Conservation (phyloP, 2,329 filamentous ascomycete genomes). For the Huntiella savannae region DNA sequence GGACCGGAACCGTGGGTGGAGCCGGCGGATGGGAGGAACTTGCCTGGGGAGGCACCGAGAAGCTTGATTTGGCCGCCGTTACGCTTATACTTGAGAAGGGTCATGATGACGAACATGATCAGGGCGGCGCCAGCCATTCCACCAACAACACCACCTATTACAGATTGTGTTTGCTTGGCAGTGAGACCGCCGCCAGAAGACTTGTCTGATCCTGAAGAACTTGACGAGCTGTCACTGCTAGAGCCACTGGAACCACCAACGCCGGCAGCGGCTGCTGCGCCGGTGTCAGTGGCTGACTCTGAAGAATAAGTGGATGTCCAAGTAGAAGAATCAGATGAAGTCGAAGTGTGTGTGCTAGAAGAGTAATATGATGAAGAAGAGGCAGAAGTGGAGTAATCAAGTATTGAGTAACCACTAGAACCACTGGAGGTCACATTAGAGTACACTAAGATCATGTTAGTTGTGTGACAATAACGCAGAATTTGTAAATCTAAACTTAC, state of each 20-base stretch:
- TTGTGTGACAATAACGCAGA: neutral
- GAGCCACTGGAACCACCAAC: constrained; percentile 9
- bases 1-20: constrained; percentile 12
- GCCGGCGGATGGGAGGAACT: constrained; percentile 12
- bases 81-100: constrained; percentile 37
- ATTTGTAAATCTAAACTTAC: neutral
- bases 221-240: neutral
- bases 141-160: constrained; percentile 39
- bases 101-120: constrained; percentile 32
- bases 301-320: neutral
- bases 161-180: constrained; percentile 13
- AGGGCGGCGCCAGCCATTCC: constrained; percentile 39
- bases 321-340: neutral
- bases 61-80: constrained; percentile 26
- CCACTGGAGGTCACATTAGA: neutral
- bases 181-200: neutral
- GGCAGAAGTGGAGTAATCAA: constrained; percentile 3
- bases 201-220: constrained; percentile 12
- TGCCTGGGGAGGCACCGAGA: constrained; percentile 20
- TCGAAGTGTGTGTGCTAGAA: neutral
- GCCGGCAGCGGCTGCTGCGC: constrained; percentile 13
- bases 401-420: constrained; percentile 1
- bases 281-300: neutral
- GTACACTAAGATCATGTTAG: neutral
- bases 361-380: neutral